A percentile compares a stretch with the other conserved stretches of the same genome.
Conservation (phyloP, 768 basidiomycete species). For the Boletellus ananas region DNA sequence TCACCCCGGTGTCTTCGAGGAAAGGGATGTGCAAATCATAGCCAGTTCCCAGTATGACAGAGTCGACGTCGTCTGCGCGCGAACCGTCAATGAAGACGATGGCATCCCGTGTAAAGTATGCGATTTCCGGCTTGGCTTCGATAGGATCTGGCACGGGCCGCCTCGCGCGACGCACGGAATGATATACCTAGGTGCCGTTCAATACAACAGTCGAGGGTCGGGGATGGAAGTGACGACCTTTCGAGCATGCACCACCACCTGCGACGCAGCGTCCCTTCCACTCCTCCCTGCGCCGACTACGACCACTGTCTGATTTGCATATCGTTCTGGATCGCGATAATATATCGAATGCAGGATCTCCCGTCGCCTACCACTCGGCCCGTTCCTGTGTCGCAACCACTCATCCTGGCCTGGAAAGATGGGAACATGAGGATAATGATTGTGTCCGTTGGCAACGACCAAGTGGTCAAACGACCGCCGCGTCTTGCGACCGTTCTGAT, state of each 20-base stretch:
- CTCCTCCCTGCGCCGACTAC: slow-evolving; percentile 48
- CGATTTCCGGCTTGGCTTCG: slow-evolving; percentile 41
- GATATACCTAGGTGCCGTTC: slow-evolving; percentile 26
- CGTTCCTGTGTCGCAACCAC: slow-evolving; percentile 39
- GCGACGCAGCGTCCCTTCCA: slow-evolving; percentile 45
- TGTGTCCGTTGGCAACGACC: slow-evolving; percentile 53
- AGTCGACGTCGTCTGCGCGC: slow-evolving; percentile 36
- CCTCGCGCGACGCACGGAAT: slow-evolving; percentile 33
- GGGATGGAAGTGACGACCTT: slow-evolving; percentile 32
- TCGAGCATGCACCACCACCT: slow-evolving; percentile 37
- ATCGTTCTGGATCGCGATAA: slow-evolving; percentile 46
- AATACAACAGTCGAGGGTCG: neutral
- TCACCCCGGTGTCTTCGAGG: slow-evolving; percentile 30
- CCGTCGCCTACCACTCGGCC: slow-evolving; percentile 22
- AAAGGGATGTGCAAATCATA: slow-evolving; percentile 54
- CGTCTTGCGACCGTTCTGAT: slow-evolving; percentile 16
- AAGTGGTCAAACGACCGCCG: slow-evolving; percentile 47
- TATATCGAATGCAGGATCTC: slow-evolving; percentile 51
- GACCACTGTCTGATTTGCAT: slow-evolving; percentile 41
- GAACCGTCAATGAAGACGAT: slow-evolving; percentile 50
- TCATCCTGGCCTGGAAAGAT: slow-evolving; percentile 44
- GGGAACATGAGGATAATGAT: slow-evolving; percentile 47
- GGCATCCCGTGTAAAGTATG: slow-evolving; percentile 42
- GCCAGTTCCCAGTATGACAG: slow-evolving; percentile 52
- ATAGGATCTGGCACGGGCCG: slow-evolving; percentile 19